A percentile compares a stretch with the other conserved stretches of the same genome.
phyloP scores from a whole-genome alignment of 2,329 filamentous ascomycete species.

The Fusarium napiforme region DNA sequence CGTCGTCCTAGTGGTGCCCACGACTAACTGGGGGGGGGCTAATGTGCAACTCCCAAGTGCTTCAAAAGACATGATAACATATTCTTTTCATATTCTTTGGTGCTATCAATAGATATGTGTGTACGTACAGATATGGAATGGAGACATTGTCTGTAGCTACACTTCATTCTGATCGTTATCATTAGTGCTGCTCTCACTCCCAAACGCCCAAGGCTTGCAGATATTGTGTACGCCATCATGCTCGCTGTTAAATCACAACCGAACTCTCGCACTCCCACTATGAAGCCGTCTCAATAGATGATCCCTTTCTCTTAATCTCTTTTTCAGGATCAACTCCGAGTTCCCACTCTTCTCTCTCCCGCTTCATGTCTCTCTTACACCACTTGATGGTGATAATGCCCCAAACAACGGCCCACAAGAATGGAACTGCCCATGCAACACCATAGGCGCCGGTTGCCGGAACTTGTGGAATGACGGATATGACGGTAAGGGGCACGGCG shows the following conservation, averaged over 20 bases:
- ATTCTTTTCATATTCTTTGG: slow-evolving; percentile 13
- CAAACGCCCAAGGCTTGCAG: slow-evolving; percentile 16
- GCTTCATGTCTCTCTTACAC: slow-evolving; percentile 53
- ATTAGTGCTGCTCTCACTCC: background rate
- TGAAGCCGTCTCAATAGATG: slow-evolving; percentile 20
- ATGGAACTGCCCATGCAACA: slow-evolving; percentile 54
- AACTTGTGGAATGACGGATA: slow-evolving; percentile 49
- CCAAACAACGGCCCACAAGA: slow-evolving; percentile 52
- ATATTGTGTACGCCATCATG: slow-evolving; percentile 11
- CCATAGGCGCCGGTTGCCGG: slow-evolving; percentile 53
- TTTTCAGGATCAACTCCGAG: slow-evolving; percentile 40
- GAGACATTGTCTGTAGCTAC: background rate
- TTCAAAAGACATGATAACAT: background rate
- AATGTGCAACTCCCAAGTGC: background rate
- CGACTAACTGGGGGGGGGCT: background rate
- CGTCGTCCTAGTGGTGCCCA: background rate
- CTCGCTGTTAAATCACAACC: slow-evolving; percentile 1
- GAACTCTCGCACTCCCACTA: background rate
- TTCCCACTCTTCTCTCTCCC: slow-evolving; percentile 53
- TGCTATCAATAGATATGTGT: slow-evolving; percentile 7
- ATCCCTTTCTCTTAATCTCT: slow-evolving; percentile 26
- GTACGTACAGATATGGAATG: slow-evolving; percentile 9
- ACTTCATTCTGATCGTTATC: slow-evolving; percentile 22
- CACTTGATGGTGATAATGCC: slow-evolving; percentile 49
- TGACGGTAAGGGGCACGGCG: slow-evolving; percentile 51